These are phyloP conservation scores for Taphrina pruni DNA, from an alignment of 1,139 yeast species.

Conservation along the genomic window DNA sequence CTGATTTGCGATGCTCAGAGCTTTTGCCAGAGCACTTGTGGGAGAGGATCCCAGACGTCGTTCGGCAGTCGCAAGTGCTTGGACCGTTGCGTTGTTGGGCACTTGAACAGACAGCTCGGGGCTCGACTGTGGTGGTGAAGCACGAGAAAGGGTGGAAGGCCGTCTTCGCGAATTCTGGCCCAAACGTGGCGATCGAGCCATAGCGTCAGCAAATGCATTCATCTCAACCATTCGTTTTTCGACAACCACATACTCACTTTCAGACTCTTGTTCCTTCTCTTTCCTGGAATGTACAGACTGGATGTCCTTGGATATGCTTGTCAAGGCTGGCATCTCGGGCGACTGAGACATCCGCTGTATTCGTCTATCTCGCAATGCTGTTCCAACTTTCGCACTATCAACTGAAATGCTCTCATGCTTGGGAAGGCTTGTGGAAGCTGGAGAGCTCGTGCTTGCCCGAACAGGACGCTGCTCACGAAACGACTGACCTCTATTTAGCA, in stretches of 20 bases:
- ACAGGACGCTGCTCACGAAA: constrained; percentile 7
- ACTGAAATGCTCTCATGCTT: neutral
- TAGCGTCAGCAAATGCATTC: constrained; percentile 91
- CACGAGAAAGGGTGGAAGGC: constrained; percentile 79
- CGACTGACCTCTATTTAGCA: constrained; percentile 1
- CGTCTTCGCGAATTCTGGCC: constrained; percentile 90
- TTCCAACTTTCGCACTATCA: neutral
- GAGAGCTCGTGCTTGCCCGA: neutral
- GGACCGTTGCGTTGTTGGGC: constrained; percentile 31
- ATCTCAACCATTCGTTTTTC: constrained; percentile 95
- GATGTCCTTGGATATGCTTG: neutral
- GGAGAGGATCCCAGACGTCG: constrained; percentile 64
- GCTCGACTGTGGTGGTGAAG: constrained; percentile 56
- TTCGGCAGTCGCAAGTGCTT: constrained; percentile 35
- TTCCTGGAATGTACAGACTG: neutral
- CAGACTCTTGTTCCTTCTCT: constrained; percentile 31
- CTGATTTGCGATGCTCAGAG: constrained; percentile 85
- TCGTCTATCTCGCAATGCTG: neutral
- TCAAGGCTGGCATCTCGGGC: neutral
- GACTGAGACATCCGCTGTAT: neutral
- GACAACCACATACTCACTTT: constrained; percentile 81
- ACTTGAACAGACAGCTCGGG: neutral
- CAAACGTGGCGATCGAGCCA: constrained; percentile 60
- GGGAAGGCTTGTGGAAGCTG: neutral
- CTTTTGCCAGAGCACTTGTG: constrained; percentile 84